phyloP scores from a whole-genome alignment of 2,329 filamentous ascomycete genomes.

The Coleophoma cylindrospora region DNA sequence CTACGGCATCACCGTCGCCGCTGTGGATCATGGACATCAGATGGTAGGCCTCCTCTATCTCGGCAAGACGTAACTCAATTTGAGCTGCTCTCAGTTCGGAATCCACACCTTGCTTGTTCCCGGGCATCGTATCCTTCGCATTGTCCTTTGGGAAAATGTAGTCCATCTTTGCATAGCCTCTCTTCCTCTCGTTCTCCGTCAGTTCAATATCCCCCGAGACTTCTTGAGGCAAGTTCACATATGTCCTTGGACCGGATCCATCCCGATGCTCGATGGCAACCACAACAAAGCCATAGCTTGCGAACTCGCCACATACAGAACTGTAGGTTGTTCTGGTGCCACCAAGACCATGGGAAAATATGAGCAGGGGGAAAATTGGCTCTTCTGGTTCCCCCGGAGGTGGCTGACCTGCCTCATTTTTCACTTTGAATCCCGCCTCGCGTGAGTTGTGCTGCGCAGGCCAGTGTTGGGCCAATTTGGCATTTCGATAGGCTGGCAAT shows the following conservation, averaged over 20 bases:
- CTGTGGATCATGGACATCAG: constrained; percentile 49
- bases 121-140: constrained; percentile 42
- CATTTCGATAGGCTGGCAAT: constrained; percentile 58
- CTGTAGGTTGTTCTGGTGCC: constrained; percentile 60
- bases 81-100: constrained; percentile 53
- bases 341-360: constrained; percentile 64
- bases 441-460: constrained; percentile 36
- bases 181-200: constrained; percentile 20
- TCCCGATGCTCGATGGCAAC: constrained; percentile 62
- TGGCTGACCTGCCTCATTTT: constrained; percentile 33
- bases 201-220: constrained; percentile 25
- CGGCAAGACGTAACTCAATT: constrained; percentile 56
- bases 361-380: constrained; percentile 54
- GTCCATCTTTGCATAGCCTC: constrained; percentile 47
- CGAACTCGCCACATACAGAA: constrained; percentile 59
- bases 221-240: constrained; percentile 48
- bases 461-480: constrained; percentile 50
- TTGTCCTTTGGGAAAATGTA: constrained; percentile 60
- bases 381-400: constrained; percentile 29
- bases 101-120: constrained; percentile 56
- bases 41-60: constrained; percentile 56
- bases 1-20: constrained; percentile 46
- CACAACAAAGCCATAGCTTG: constrained; percentile 61
- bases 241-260: constrained; percentile 56
- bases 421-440: constrained; percentile 32